Conservation (phyloP, 108 stramenopile species). For the Mediolabrus comicus region DNA sequence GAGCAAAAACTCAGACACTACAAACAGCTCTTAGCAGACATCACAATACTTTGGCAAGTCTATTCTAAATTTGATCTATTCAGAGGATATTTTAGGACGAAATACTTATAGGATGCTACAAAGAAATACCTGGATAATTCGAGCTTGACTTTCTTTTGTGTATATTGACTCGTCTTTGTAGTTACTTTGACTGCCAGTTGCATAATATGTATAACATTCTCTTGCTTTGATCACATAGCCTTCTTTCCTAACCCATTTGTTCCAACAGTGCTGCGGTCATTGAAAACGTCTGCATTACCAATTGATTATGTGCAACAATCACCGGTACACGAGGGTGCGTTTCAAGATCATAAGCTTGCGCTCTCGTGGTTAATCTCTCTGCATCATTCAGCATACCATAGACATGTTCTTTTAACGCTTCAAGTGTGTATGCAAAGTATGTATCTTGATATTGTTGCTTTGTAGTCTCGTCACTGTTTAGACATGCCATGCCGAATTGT, state of each 20-base stretch:
- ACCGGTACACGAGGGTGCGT: conserved; percentile 43
- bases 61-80: too few relatives aligned
- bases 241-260: conserved; percentile 11
- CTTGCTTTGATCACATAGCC: too few relatives aligned
- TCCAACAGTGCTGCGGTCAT: conserved; percentile 24
- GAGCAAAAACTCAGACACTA: too few relatives aligned
- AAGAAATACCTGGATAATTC: too few relatives aligned
- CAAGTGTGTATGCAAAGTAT: conserved; percentile 30
- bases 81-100: too few relatives aligned
- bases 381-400: conserved; percentile 11
- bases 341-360: conserved; percentile 28
- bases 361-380: conserved; percentile 20
- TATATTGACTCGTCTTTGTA: too few relatives aligned
- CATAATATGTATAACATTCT: too few relatives aligned
- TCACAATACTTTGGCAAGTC: too few relatives aligned
- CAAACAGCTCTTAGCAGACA: too few relatives aligned
- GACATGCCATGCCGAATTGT: conserved; percentile 26
- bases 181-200: neutral
- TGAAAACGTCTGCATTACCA: conserved; percentile 38
- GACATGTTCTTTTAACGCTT: conserved; percentile 32
- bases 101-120: too few relatives aligned
- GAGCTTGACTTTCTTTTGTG: too few relatives aligned
- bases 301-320: conserved; percentile 36
- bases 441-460: conserved; percentile 34
- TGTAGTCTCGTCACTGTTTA: conserved; percentile 13